Evolutionary conservation across 2,329 filamentous ascomycete species (phyloP).

Genomic region (Xylaria sp.): DNA sequence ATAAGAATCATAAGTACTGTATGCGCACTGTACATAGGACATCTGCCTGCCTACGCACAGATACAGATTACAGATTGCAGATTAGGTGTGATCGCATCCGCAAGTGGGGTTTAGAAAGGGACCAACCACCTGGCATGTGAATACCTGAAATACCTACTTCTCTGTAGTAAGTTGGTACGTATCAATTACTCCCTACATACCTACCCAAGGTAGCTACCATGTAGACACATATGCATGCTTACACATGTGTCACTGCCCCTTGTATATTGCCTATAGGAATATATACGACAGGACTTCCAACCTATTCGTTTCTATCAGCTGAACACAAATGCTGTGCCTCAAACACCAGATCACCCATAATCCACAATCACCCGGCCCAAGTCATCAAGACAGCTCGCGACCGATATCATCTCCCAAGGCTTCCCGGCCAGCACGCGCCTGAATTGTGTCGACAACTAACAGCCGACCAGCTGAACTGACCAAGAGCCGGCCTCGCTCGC

Average conservation of each 20-base stretch:
- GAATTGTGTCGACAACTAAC: neutral
- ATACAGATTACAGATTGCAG: neutral
- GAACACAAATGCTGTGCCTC: neutral
- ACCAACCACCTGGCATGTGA: no score
- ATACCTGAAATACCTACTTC: no score
- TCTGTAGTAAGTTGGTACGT: no score
- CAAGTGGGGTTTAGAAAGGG: neutral
- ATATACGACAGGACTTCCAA: slow-evolving; percentile 22
- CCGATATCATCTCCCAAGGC: slow-evolving; percentile 14
- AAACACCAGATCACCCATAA: no score
- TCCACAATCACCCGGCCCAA: neutral
- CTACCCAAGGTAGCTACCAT: no score
- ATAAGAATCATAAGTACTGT: neutral
- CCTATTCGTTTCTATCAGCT: slow-evolving; percentile 9
- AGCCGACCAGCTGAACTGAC: neutral
- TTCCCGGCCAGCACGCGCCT: neutral
- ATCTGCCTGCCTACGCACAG: neutral
- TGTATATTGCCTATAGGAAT: slow-evolving; percentile 26
- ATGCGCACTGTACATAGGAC: neutral
- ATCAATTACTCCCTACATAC: neutral
- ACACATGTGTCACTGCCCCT: neutral
- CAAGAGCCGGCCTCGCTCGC: neutral
- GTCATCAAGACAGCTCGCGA: neutral
- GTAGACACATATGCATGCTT: no score
- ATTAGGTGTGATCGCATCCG: neutral